A percentile compares a stretch with the other conserved stretches of the same genome.
Evolutionary conservation across 768 basidiomycete species (phyloP).

Genomic region (Phylloporus sp.): DNA sequence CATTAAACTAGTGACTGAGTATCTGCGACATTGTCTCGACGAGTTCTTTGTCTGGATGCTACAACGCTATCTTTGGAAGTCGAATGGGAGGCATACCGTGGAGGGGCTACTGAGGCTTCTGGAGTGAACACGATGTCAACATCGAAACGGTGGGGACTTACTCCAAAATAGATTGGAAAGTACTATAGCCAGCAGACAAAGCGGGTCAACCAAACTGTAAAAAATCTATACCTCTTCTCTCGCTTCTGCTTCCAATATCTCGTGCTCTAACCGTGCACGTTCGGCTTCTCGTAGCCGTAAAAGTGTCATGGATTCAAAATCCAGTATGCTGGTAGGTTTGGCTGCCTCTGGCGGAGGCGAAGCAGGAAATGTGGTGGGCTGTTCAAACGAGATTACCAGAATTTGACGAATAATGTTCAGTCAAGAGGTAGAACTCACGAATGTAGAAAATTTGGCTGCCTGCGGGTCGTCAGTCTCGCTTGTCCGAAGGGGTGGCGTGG

Average conservation of each 20-base stretch:
- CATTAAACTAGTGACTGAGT: too few species aligned
- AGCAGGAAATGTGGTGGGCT: conserved; percentile 19
- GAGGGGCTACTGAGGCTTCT: too few species aligned
- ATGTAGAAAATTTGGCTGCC: conserved; percentile 44
- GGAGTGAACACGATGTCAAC: too few species aligned
- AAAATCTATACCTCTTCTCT: conserved; percentile 15
- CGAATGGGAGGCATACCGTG: too few species aligned
- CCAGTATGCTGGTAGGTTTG: conserved; percentile 43
- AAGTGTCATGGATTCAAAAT: conserved; percentile 76
- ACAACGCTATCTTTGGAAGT: too few species aligned
- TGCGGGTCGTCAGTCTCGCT: conserved; percentile 5
- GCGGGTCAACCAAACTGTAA: too few species aligned
- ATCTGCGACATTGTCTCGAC: too few species aligned
- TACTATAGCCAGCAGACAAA: too few species aligned
- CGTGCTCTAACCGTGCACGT: conserved; percentile 66
- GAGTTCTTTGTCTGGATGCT: too few species aligned
- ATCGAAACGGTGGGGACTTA: too few species aligned
- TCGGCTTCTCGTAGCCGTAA: conserved; percentile 81
- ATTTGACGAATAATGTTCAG: background rate
- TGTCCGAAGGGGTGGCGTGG: conserved; percentile 5
- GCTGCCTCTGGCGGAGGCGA: conserved; percentile 16
- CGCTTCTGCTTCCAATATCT: conserved; percentile 69
- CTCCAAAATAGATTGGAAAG: too few species aligned
- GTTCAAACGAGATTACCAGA: conserved; percentile 7
- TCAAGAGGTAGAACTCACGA: conserved; percentile 1